phyloP scores from a whole-genome alignment of 768 basidiomycete species.

The Neoboletus magnificus region DNA sequence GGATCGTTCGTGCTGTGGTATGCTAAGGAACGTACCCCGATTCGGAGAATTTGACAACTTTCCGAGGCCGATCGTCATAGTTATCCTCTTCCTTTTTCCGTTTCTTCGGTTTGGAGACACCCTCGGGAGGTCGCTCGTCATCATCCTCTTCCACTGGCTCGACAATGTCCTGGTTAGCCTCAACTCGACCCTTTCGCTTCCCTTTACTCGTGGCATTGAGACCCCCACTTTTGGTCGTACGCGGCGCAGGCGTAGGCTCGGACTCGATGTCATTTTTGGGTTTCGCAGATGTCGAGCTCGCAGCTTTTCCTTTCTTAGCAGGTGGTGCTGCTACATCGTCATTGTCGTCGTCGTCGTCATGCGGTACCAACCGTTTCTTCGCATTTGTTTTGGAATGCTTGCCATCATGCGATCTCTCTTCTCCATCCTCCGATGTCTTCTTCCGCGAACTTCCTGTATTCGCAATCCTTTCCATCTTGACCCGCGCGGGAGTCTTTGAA shows the following conservation, averaged over 20 bases:
- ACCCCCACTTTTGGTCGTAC: background rate
- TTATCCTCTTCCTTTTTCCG: slow-evolving; percentile 20
- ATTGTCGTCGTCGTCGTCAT: slow-evolving; percentile 5
- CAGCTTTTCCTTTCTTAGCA: slow-evolving; percentile 17
- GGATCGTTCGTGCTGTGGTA: background rate
- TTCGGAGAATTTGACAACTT: slow-evolving; percentile 17
- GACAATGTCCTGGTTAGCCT: background rate
- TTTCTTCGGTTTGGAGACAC: slow-evolving; percentile 13
- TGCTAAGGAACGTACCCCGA: slow-evolving; percentile 11
- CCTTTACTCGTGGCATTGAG: background rate
- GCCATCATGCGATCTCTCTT: background rate
- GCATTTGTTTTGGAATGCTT: background rate
- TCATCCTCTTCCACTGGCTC: background rate
- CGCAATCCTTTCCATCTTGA: background rate
- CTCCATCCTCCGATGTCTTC: background rate
- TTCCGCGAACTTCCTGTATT: background rate
- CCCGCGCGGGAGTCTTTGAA: background rate
- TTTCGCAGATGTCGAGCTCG: background rate
- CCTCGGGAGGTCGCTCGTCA: background rate
- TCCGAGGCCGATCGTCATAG: slow-evolving; percentile 22
- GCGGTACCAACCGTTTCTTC: slow-evolving; percentile 4
- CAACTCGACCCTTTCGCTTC: background rate
- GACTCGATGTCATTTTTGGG: background rate
- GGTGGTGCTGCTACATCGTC: background rate
- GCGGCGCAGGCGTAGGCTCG: background rate